Percentiles rank a stretch among this genome's conserved stretches.
Conservation (phyloP, 2,329 filamentous ascomycete genomes). For the Diplodia intermedia region DNA sequence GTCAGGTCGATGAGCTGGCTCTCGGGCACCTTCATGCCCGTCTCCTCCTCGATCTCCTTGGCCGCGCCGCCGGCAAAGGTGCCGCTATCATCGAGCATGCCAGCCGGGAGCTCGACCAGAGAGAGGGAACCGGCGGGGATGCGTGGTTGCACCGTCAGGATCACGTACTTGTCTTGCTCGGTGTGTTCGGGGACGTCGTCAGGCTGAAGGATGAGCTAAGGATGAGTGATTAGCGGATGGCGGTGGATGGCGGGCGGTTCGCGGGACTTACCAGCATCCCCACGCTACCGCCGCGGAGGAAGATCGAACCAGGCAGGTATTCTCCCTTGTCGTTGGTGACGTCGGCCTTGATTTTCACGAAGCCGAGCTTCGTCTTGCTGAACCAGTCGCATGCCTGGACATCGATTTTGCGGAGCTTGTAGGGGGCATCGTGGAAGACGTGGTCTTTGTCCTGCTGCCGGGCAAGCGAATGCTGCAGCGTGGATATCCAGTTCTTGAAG, state of each 20-base stretch:
- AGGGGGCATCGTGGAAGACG: slow-evolving; percentile 60
- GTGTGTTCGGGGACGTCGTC: slow-evolving; percentile 53
- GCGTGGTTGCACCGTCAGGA: slow-evolving; percentile 64
- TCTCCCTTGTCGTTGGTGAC: slow-evolving; percentile 61
- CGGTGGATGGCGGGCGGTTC: not conserved
- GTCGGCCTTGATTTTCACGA: slow-evolving; percentile 62
- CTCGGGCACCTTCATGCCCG: slow-evolving; percentile 58
- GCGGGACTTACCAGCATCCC: slow-evolving; percentile 57
- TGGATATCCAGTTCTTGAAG: slow-evolving; percentile 62
- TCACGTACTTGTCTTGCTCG: slow-evolving; percentile 57
- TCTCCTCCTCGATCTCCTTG: slow-evolving; percentile 65
- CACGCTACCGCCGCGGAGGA: slow-evolving; percentile 65
- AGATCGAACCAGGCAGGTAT: slow-evolving; percentile 62
- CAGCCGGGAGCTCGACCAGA: slow-evolving; percentile 65
- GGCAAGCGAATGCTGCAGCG: slow-evolving; percentile 56
- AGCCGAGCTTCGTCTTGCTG: slow-evolving; percentile 58
- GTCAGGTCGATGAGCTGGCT: slow-evolving; percentile 63
- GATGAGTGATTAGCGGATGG: not conserved
- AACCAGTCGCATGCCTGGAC: slow-evolving; percentile 64
- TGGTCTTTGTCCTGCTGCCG: slow-evolving; percentile 56
- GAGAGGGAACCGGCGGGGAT: slow-evolving; percentile 62
- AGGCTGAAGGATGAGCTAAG: slow-evolving; percentile 62
- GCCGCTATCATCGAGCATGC: slow-evolving; percentile 64
- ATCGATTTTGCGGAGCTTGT: slow-evolving; percentile 59
- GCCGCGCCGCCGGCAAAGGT: slow-evolving; percentile 63